A percentile compares a stretch with the other conserved stretches of the same genome.
phyloP scores from a whole-genome alignment of 2,329 filamentous ascomycete species.

The Aspergillus chevalieri region DNA sequence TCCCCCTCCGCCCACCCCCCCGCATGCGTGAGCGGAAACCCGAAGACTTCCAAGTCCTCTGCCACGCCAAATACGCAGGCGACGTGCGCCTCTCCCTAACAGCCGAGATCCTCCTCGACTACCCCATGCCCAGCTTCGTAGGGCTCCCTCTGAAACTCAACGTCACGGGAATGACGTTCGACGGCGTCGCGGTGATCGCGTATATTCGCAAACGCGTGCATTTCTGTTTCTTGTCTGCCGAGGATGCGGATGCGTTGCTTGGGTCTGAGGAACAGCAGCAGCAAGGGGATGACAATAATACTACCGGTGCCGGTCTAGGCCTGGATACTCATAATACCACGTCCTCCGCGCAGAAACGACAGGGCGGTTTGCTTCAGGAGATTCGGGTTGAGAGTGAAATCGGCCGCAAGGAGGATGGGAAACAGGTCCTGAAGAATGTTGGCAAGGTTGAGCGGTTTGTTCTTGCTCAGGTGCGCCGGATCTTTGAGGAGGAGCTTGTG shows the following conservation, averaged over 20 bases:
- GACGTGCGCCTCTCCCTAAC: slow-evolving; percentile 84
- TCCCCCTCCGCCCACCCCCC: slow-evolving; percentile 27
- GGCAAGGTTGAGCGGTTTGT: slow-evolving; percentile 98
- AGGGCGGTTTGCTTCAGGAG: slow-evolving; percentile 79
- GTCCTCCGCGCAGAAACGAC: slow-evolving; percentile 33
- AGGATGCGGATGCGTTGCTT: slow-evolving; percentile 75
- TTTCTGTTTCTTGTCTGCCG: slow-evolving; percentile 89
- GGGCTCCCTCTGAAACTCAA: slow-evolving; percentile 90
- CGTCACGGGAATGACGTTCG: slow-evolving; percentile 90
- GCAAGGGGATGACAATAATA: slow-evolving; percentile 18
- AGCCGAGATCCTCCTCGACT: slow-evolving; percentile 91
- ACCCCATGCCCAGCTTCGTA: slow-evolving; percentile 97
- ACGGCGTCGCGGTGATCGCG: slow-evolving; percentile 86
- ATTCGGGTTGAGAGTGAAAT: slow-evolving; percentile 98
- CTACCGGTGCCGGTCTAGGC: slow-evolving; percentile 21
- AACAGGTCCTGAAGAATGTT: slow-evolving; percentile 95
- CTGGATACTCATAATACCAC: slow-evolving; percentile 11
- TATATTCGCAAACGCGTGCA: slow-evolving; percentile 84
- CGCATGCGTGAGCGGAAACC: slow-evolving; percentile 65
- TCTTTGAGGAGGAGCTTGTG: slow-evolving; percentile 98
- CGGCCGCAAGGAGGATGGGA: slow-evolving; percentile 80
- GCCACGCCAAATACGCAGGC: slow-evolving; percentile 81
- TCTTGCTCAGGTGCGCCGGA: slow-evolving; percentile 88
- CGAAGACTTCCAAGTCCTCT: slow-evolving; percentile 88
- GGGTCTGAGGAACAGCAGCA: slow-evolving; percentile 33